Evolutionary conservation across 2,329 filamentous ascomycete species (phyloP).

Genomic region (Meredithiella fracta): DNA sequence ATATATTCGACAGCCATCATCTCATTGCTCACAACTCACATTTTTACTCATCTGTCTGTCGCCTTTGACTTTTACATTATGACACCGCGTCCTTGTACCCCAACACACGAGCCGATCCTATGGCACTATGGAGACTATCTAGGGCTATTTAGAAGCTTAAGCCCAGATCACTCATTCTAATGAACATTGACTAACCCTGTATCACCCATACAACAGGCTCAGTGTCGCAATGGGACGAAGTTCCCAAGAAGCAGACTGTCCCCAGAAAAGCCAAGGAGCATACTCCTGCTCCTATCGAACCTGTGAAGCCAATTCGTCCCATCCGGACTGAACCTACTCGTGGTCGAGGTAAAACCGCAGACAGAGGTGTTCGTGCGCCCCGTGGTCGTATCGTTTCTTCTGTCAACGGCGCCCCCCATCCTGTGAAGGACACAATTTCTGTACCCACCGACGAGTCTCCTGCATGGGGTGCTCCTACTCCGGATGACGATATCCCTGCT

Average conservation of each 20-base stretch:
- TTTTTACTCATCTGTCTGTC: not conserved
- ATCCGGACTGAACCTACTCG: slow-evolving; percentile 44
- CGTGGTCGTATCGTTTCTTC: slow-evolving; percentile 45
- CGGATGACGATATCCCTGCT: slow-evolving; percentile 23
- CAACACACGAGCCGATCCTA: not conserved
- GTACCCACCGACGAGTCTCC: slow-evolving; percentile 54
- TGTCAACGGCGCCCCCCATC: slow-evolving; percentile 44
- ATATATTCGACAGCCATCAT: not conserved
- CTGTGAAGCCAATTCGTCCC: slow-evolving; percentile 36
- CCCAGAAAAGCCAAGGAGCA: slow-evolving; percentile 47
- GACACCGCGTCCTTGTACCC: not conserved
- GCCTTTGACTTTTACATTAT: not conserved
- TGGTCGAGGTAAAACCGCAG: slow-evolving; percentile 42
- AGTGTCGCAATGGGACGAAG: slow-evolving; percentile 71
- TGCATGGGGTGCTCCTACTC: slow-evolving; percentile 24
- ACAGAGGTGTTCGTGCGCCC: slow-evolving; percentile 42
- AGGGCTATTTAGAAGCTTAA: not conserved
- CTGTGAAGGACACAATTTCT: slow-evolving; percentile 40
- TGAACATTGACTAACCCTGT: not conserved
- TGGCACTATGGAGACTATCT: not conserved
- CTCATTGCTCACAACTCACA: not conserved
- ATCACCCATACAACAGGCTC: slow-evolving; percentile 35
- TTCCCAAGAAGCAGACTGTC: slow-evolving; percentile 61
- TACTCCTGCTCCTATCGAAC: slow-evolving; percentile 29
- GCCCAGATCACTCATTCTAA: not conserved